These are phyloP conservation scores for Heterobasidion annosum DNA, from an alignment of 1,284 basidiomycete species.

Conservation along the genomic window DNA sequence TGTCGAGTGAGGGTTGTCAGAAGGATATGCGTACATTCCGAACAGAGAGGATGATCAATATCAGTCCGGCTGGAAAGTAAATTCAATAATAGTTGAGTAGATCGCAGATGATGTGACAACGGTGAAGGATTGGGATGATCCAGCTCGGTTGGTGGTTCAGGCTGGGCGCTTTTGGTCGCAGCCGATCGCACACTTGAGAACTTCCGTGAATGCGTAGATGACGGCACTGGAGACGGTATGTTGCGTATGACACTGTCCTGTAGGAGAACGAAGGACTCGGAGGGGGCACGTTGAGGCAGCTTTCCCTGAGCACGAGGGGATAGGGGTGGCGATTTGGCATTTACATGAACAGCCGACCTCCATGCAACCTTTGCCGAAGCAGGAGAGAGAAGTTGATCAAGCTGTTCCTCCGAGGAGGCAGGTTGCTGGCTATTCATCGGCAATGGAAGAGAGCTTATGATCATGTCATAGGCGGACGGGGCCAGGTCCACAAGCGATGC, in stretches of 20 bases:
- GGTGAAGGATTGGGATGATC: conserved; percentile 58
- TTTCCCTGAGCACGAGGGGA: conserved; percentile 44
- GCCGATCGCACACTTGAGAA: conserved; percentile 22
- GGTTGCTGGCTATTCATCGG: conserved; percentile 29
- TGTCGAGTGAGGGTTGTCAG: conserved; percentile 73
- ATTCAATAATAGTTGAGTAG: conserved; percentile 68
- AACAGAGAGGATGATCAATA: conserved; percentile 92
- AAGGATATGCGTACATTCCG: conserved; percentile 85
- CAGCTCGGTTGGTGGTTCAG: conserved; percentile 18
- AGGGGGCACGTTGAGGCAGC: conserved; percentile 49
- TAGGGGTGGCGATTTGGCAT: conserved; percentile 23
- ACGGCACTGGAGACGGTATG: conserved; percentile 42
- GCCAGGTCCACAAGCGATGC: conserved; percentile 76
- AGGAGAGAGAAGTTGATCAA: conserved; percentile 46
- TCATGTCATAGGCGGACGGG: conserved; percentile 80
- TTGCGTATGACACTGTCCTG: conserved; percentile 71
- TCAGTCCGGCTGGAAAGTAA: conserved; percentile 75
- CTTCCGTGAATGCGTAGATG: conserved; percentile 30
- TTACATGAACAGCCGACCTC: conserved; percentile 39
- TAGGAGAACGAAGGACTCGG: conserved; percentile 85
- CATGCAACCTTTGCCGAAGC: conserved; percentile 51
- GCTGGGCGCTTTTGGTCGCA: conserved; percentile 6
- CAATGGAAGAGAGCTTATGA: conserved; percentile 64
- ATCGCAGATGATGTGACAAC: conserved; percentile 71
- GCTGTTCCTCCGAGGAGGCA: conserved; percentile 41